Base-by-base conservation (phyloP, 2,329 filamentous ascomycete species). In the Diaporthe aspalathi region DNA sequence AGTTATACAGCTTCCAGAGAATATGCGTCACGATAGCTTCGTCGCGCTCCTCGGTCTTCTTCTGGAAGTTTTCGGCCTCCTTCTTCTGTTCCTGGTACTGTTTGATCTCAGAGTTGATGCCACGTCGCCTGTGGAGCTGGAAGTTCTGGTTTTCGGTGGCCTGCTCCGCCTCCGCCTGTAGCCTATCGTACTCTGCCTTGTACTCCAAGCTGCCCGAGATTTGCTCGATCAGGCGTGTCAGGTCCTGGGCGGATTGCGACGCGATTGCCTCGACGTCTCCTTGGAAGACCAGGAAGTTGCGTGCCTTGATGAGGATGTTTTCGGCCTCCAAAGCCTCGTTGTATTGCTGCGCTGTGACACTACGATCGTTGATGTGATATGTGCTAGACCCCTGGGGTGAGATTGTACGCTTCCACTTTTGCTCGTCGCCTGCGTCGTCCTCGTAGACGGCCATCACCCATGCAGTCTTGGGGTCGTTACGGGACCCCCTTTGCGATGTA, bases 381-480 rank as follows among this genome's bases (percentile, higher is more conserved):
- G 98, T 95, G 85, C 95, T 98, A 35, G 91, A 91, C 57, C 96
- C 96, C 73, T 91, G 88, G 76, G 88, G 94, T 5, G 95, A 98
- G 80, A 99, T 99, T 75, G 91, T 92, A 73, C 96, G 93, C 84
- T 97, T 97, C 96, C 96, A 99, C 76, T 92, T 91, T 79, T 98
- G 95, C 81, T 97, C 94, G 78, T 97, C 94, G 57, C 94, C 95
- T 2, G 94, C 94, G 80, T 99, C 96, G 79, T 99, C 96, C 80
- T 98, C 95, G 81, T 98, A 99, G 20, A 99, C 95, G 38, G 96
- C 96, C 94, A 98, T 98, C 17, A 99, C 97, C 95, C 95, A 99
- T 3, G 96, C 97, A 3, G 92, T 96, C 80, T 95, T 96, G 0
- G 96, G 96, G 77, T 99, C 95, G 74, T 90, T 89, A 45, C 89